phyloP scores from a whole-genome alignment of 2,329 filamentous ascomycete genomes.

The Dothiorella sarmentorum region DNA sequence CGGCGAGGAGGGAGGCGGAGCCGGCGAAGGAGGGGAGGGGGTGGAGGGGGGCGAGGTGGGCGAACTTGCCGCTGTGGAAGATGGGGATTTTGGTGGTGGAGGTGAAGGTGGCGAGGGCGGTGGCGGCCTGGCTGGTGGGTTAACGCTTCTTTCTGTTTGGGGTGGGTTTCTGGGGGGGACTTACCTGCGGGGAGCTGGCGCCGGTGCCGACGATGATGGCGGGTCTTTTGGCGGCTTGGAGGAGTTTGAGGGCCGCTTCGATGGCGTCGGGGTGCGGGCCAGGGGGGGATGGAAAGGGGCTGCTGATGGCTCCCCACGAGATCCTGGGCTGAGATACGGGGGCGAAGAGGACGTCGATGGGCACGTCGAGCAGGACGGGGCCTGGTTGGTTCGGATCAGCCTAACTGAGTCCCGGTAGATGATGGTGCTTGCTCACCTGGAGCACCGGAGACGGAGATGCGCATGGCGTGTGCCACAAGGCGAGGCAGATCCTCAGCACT shows the following conservation, averaged over 20 bases:
- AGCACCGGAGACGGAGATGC: slow-evolving; percentile 39
- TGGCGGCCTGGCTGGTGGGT: slow-evolving; percentile 31
- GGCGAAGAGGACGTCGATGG: slow-evolving; percentile 42
- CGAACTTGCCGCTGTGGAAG: slow-evolving; percentile 41
- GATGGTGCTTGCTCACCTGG: slow-evolving; percentile 24
- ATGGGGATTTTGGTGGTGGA: slow-evolving; percentile 37
- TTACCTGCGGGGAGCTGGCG: slow-evolving; percentile 23
- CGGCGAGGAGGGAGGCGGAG: slow-evolving; percentile 33
- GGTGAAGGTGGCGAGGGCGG: slow-evolving; percentile 33
- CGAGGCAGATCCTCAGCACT: slow-evolving; percentile 45
- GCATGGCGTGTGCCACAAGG: slow-evolving; percentile 42
- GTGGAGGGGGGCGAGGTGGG: slow-evolving; percentile 25
- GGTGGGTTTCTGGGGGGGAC: background rate
- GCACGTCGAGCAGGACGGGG: slow-evolving; percentile 39
- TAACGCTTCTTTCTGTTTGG: too few species aligned
- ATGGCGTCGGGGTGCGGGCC: slow-evolving; percentile 38
- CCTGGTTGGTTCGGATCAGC: slow-evolving; percentile 27
- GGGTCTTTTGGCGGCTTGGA: slow-evolving; percentile 37
- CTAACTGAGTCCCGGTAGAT: slow-evolving; percentile 28
- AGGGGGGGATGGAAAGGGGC: slow-evolving; percentile 32
- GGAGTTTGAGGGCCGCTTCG: slow-evolving; percentile 30
- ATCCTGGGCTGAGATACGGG: slow-evolving; percentile 38
- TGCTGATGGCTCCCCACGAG: slow-evolving; percentile 41
- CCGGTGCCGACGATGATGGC: slow-evolving; percentile 44
- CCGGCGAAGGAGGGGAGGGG: slow-evolving; percentile 37